Conservation (phyloP, 768 basidiomycete genomes). For the Tulasnella sp. region DNA sequence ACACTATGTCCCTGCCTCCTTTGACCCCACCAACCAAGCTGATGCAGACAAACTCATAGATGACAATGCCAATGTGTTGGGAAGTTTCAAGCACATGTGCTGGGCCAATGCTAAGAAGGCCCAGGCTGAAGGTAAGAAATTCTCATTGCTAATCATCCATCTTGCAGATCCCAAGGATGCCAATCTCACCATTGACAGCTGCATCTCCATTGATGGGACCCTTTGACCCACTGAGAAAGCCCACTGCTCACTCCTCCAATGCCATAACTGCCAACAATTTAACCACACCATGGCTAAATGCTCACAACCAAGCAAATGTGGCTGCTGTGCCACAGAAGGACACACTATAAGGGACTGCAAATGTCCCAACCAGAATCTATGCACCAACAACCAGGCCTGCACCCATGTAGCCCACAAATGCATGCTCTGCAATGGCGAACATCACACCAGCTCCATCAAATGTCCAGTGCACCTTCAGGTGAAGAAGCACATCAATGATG, state of each 20-base stretch:
- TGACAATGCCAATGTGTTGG: background rate
- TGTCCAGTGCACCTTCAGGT: background rate
- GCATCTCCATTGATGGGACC: background rate
- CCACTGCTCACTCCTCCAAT: constrained; percentile 9
- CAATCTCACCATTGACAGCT: background rate
- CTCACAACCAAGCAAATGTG: background rate
- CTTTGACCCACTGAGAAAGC: background rate
- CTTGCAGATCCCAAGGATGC: constrained; percentile 8
- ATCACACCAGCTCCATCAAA: background rate
- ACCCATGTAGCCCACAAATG: constrained; percentile 1
- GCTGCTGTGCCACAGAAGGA: background rate
- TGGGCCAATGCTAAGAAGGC: constrained; percentile 7
- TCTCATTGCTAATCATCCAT: constrained; percentile 12
- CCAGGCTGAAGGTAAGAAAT: background rate
- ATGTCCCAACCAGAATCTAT: background rate
- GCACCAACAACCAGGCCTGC: background rate
- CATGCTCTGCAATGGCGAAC: constrained; percentile 2
- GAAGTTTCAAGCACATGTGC: background rate
- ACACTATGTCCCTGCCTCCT: background rate
- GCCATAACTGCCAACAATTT: constrained; percentile 15
- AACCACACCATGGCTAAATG: constrained; percentile 13
- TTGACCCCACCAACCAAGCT: background rate
- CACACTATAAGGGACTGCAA: background rate
- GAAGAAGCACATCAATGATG: background rate
- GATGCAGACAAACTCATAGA: background rate